phyloP scores from a whole-genome alignment of 495 filamentous ascomycete genomes.

The Daldinia decipiens region DNA sequence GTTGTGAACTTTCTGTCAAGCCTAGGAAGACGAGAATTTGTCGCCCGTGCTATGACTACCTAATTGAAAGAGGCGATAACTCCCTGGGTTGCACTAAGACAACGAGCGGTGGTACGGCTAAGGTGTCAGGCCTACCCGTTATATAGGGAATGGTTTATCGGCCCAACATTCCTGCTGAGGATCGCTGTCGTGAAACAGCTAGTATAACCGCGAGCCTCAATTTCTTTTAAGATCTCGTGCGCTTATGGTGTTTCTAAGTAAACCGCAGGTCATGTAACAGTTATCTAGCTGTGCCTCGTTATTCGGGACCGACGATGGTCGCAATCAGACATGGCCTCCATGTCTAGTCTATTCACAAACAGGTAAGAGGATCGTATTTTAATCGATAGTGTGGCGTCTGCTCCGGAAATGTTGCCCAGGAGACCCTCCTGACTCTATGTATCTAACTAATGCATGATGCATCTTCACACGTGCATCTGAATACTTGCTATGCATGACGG shows the following conservation, averaged over 20 bases:
- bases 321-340: conserved; percentile 4
- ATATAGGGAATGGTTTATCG: conserved; percentile 28
- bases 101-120: conserved; percentile 2
- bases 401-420: not conserved
- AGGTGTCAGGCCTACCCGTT: conserved; percentile 21
- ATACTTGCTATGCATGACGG: conserved; percentile 23
- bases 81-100: conserved; percentile 10
- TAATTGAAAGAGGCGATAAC: conserved; percentile 2
- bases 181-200: conserved; percentile 10
- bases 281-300: conserved; percentile 25
- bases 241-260: conserved; percentile 1
- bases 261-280: not conserved
- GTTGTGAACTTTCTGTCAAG: not conserved
- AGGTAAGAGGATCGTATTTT: conserved; percentile 23
- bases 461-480: conserved; percentile 29
- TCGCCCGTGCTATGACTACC: not conserved
- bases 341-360: not conserved
- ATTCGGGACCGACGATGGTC: conserved; percentile 33
- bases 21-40: not conserved
- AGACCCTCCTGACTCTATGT: conserved; percentile 17
- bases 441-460: conserved; percentile 23
- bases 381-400: conserved; percentile 17
- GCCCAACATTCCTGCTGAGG: conserved; percentile 7
- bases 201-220: conserved; percentile 15
- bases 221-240: conserved; percentile 9